These are phyloP conservation scores for Phragmites australis DNA, from an alignment of 176 grass and related monocot species.

Conservation along the genomic window DNA sequence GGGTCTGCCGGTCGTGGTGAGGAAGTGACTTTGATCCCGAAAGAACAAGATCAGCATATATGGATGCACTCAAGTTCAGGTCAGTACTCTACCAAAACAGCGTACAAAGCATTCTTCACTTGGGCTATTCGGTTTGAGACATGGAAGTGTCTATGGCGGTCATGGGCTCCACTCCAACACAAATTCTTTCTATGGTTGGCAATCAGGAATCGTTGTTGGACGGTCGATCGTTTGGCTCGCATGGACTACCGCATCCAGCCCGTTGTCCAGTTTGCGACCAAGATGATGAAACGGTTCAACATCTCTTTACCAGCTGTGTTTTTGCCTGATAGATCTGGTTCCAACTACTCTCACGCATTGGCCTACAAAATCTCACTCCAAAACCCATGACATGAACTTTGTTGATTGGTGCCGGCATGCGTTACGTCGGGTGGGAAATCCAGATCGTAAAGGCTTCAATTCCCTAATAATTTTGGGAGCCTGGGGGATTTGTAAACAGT, in stretches of 20 bases:
- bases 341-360: background rate
- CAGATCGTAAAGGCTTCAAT: background rate
- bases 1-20: no score
- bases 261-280: background rate
- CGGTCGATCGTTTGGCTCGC: background rate
- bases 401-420: background rate
- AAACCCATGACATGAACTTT: background rate
- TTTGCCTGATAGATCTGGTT: background rate
- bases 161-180: no score
- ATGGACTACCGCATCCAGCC: background rate
- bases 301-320: background rate
- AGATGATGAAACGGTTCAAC: background rate
- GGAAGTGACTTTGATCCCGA: no score
- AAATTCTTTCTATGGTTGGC: no score
- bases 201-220: no score
- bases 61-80: no score
- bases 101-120: no score
- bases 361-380: background rate
- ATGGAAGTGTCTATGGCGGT: no score
- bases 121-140: no score
- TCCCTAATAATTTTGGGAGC: background rate
- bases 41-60: no score
- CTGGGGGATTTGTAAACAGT: background rate
- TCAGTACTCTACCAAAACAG: no score
- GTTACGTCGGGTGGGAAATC: no score